Base-by-base conservation (phyloP, 345 rosid genomes). In the Gossypium turneri region DNA sequence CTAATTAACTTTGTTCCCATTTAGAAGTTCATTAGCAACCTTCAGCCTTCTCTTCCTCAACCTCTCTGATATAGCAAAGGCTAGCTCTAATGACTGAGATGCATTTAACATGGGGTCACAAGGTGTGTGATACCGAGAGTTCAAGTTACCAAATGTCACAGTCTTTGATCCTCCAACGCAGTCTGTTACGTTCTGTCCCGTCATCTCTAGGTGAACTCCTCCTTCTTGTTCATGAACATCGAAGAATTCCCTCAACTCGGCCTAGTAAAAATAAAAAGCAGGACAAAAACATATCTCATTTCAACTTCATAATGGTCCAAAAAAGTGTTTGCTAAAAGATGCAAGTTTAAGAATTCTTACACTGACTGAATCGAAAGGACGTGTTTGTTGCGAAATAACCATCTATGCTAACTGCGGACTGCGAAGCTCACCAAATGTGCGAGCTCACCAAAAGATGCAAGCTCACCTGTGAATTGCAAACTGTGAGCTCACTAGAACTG, bases 321-420 rank as follows among this genome's bases (percentile, higher is more conserved):
- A 34, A 50, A 44, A 34, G 17, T 20, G 56, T 16, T 27, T 52
- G 50, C 27, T n/a, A 29, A 66, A 27, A 44, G 20, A 50, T 43
- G 10, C 8, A 1, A 24, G 7, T 8, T 24, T 12, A 27, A 15
- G 50, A 17, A 25, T 29, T 76, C 71, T 82, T 81, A 85, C 86
- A 82, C 79, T 82, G 78, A 87, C 87, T 47, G 90, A 76, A 79
- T 89, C 90, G 71, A 89, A 89, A 56, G 89, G 74, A 41, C 88
- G 85, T 61, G 90, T 22, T 22, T 22, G 24, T 22, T 22, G 24
- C 24, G 24, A 22, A 22, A 22, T 22, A 1, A 22, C 24, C 24
- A 22, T 22, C 24, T 22, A 22, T 22, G 24, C 24, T 22, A 22
- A 22, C 24, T 22, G 1, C 24, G 24, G 1, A 22, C 24, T 22